phyloP scores from a whole-genome alignment of 495 filamentous ascomycete species.

The Xylaria telfairii region DNA sequence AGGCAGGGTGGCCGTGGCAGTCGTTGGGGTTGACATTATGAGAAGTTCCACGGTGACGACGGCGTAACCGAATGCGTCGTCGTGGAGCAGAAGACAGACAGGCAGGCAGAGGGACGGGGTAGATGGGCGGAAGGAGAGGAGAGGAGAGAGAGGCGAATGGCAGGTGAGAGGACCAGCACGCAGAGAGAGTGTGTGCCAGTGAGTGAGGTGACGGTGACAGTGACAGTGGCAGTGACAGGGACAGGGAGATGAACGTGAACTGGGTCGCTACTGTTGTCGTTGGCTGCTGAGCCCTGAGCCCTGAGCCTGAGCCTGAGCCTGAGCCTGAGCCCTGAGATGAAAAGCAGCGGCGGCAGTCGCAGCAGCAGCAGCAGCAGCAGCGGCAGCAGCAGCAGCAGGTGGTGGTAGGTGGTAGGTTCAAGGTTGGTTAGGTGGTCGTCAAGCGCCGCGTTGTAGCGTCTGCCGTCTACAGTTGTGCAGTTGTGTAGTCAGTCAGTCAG shows the following conservation, averaged over 20 bases:
- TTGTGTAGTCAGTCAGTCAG: no score
- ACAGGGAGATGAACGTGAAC: not conserved
- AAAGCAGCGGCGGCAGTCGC: constrained; percentile 1
- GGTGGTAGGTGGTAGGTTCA: no score
- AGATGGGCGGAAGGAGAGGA: not conserved
- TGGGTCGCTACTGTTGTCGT: not conserved
- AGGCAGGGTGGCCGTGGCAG: constrained; percentile 76
- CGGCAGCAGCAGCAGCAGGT: no score
- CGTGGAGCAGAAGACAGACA: constrained; percentile 9
- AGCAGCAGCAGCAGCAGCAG: no score
- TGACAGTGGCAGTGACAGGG: not conserved
- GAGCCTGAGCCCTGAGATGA: not conserved
- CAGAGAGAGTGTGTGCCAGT: not conserved
- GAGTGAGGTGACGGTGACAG: constrained; percentile 13
- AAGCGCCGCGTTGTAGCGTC: not conserved
- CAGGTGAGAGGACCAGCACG: not conserved
- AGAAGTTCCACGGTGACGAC: constrained; percentile 5
- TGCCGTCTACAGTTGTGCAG: not conserved
- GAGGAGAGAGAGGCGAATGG: not conserved
- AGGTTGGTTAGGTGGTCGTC: not conserved
- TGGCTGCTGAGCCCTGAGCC: no score
- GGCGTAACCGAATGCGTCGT: constrained; percentile 10
- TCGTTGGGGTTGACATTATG: constrained; percentile 85
- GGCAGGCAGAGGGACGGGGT: constrained; percentile 11
- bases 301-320: no score